These are phyloP conservation scores for Salinomyces thailandicus DNA, from an alignment of 2,329 filamentous ascomycete species.

Conservation along the genomic window DNA sequence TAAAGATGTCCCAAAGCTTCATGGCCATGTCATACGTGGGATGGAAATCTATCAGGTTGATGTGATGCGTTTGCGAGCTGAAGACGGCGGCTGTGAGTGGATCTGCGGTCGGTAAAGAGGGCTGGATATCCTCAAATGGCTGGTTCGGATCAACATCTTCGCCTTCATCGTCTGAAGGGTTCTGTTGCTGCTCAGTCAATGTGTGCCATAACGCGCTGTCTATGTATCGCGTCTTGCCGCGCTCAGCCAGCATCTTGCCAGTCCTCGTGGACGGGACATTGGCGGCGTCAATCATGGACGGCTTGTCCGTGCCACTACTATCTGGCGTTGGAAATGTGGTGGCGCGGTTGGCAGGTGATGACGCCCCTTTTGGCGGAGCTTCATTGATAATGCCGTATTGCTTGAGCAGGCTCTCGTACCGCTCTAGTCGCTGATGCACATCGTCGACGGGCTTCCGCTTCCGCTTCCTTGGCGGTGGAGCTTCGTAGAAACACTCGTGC, in stretches of 20 bases:
- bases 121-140: conserved; percentile 23
- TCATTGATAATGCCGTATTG: conserved; percentile 26
- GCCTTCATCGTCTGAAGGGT: conserved; percentile 19
- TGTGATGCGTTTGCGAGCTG: conserved; percentile 4
- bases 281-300: neutral
- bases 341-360: neutral
- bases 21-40: conserved; percentile 42
- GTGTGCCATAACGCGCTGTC: conserved; percentile 27
- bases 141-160: conserved; percentile 13
- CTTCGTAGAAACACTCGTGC: conserved; percentile 32
- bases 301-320: neutral
- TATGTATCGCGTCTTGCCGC: conserved; percentile 35
- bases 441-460: conserved; percentile 29
- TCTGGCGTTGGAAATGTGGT: neutral
- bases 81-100: conserved; percentile 21
- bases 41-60: conserved; percentile 36
- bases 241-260: conserved; percentile 19
- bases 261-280: neutral
- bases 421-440: conserved; percentile 28
- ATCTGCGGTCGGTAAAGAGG: conserved; percentile 8
- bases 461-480: conserved; percentile 29
- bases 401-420: conserved; percentile 31
- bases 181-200: conserved; percentile 21
- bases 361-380: conserved; percentile 1
- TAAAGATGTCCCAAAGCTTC: conserved; percentile 48